Base-by-base conservation (phyloP, 371 early-diverging fungal genomes). In the Zopfochytrium polystomum region DNA sequence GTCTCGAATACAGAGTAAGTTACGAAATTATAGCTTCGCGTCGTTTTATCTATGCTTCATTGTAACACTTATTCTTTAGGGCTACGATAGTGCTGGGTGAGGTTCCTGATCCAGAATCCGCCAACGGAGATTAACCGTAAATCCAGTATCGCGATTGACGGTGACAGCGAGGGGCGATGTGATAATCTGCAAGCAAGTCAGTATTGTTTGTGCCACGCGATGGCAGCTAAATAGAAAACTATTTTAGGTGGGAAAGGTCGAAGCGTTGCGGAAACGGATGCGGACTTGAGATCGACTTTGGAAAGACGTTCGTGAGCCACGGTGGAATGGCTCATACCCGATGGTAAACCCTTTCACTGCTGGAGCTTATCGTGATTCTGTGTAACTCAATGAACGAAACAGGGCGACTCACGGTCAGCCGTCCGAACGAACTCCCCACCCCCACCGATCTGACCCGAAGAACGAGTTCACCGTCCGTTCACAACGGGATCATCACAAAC, bases 401-500 rank as follows among this genome's bases (percentile, higher is more conserved):
- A 82, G 64, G 65, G 99, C 99, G 23, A 99, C 99, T 23, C 99
- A 99, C 81, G 99, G 99, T 56, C 89, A 91, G 74, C 98, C 99
- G 26, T 90, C 90, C 54, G 87, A 88, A 51, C 74, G 83, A 65
- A 99, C 99, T 85, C 90, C 90, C 35, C 99, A 99, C 77, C 99
- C 99, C 34, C 95, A 98, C 76, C 89, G 95, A 54, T 93, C 94
- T 47, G 93, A 95, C 80, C 72, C 81, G 55, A 79, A 81, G 45
- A 86, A 86, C 70, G 92, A 92, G 72, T 99, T 99, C 78, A 84
- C 89, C 52, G 80, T 79, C n/a, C 13, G 98, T 99, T 30, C 99
- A 99, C 85, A 99, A 99, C 74, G 99, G 99, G 70, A 99, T 99
- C 80, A 96, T 99, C 64, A 97, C 98, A 74, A 99, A 99, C 87